Evolutionary conservation across 2,329 filamentous ascomycete species (phyloP).

Genomic region (Aspergillus novoparasiticus): DNA sequence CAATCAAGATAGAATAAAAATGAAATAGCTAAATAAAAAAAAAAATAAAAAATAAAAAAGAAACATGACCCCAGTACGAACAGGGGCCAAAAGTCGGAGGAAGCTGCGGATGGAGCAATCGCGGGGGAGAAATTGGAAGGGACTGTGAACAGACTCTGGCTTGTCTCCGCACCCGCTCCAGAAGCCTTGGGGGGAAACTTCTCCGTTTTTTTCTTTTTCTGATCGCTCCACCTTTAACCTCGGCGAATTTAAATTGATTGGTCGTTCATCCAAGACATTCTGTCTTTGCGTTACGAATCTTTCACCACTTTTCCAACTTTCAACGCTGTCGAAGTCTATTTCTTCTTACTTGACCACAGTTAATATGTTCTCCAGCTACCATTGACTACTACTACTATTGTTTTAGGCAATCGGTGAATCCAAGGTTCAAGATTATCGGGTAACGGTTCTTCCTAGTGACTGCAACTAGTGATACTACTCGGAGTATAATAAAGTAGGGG

Average conservation of each 20-base stretch:
- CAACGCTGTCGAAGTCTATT: not conserved
- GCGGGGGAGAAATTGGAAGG: conserved; percentile 5
- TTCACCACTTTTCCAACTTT: not conserved
- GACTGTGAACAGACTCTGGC: not conserved
- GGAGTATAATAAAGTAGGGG: not conserved
- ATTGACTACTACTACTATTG: no score
- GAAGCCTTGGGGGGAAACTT: not conserved
- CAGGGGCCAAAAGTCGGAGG: not conserved
- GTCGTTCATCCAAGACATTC: not conserved
- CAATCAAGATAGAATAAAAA: not conserved
- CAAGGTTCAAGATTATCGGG: no score
- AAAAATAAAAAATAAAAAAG: not conserved
- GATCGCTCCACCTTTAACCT: not conserved
- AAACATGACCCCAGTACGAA: not conserved
- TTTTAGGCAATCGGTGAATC: no score
- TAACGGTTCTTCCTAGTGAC: not conserved
- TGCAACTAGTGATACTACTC: not conserved
- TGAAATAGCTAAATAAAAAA: no score
- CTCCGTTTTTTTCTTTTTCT: not conserved
- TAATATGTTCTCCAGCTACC: not conserved
- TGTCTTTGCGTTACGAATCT: not conserved
- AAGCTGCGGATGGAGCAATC: not conserved
- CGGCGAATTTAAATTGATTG: conserved; percentile 1
- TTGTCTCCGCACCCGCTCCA: conserved; percentile 7
- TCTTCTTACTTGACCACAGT: not conserved